Base-by-base conservation (phyloP, 1,284 basidiomycete genomes). In the Exobasidium cylindrosporum region DNA sequence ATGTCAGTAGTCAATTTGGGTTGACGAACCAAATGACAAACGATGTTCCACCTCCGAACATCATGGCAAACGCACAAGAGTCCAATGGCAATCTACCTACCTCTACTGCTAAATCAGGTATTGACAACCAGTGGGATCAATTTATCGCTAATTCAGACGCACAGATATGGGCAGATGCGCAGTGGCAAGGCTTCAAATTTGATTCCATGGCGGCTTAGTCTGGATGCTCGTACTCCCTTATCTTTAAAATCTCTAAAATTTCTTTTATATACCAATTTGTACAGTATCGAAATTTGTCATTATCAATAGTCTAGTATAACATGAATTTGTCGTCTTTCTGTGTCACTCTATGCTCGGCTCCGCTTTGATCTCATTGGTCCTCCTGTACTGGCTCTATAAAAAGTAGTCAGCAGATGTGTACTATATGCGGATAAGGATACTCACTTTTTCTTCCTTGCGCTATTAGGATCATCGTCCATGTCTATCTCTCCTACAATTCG, bases 351-450 rank as follows among this genome's bases (percentile, higher is more conserved):
- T 26, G 53, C 29, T 32, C 53, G 21, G 30, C 53, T 55, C 21
- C 53, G 26, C 29, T 55, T 55, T 21, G 53, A 55, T 35, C 53
- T 23, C 30, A 26, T 55, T 4, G 53, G 53, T 40, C 29, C 53
- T 3, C 13, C 26, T 3, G 32, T 3, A 14, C 24, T 23, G 21
- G 28, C 21, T 35, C 53, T 55, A 35, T 4, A 35, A 55, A 35
- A 4, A 55, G 4, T 21, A 17, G 53, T 17, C 46, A 13, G 23
- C 24, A 21, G 46, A 47, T 6, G 26, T 50, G 21, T 4, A 2
- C 21, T 24, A 50, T 13, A 40, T 40, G n/a, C 52, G 17, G 14
- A 30, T n/a, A 4, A 43, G 21, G n/a, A 44, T 4, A 55, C 53
- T 32, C 53, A 55, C 53, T 55, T 55, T 28, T 55, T 55, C 40